Conservation (phyloP, 23 red algal genomes). For the Gracilaria vermiculophylla region DNA sequence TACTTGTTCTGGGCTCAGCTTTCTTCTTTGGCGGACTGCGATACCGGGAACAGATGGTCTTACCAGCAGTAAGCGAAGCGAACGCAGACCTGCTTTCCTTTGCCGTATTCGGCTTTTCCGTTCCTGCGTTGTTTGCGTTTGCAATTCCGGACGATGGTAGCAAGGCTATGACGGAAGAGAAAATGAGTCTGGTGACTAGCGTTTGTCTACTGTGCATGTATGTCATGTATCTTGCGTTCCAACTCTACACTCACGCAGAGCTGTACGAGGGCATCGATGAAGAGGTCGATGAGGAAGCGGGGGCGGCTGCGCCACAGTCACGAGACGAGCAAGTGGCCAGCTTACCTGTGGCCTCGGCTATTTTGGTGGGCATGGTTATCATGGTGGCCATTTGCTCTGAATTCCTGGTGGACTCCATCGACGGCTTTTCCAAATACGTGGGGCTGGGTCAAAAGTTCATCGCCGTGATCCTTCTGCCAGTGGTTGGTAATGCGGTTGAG, state of each 20-base stretch:
- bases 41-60: slow-evolving; percentile 73
- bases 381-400: slow-evolving; percentile 78
- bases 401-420: slow-evolving; percentile 76
- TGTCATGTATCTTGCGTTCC: slow-evolving; percentile 77
- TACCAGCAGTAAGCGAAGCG: slow-evolving; percentile 70
- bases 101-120: slow-evolving; percentile 83
- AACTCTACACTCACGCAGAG: slow-evolving; percentile 90
- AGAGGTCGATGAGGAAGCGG: neutral
- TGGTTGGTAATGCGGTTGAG: slow-evolving; percentile 96
- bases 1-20: slow-evolving; percentile 85
- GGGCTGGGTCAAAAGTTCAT: slow-evolving; percentile 81
- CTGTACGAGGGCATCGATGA: slow-evolving; percentile 16
- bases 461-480: slow-evolving; percentile 87
- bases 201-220: slow-evolving; percentile 82
- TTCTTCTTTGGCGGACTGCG: slow-evolving; percentile 90
- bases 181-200: slow-evolving; percentile 68
- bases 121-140: slow-evolving; percentile 76
- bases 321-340: slow-evolving; percentile 47
- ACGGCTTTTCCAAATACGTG: slow-evolving; percentile 68
- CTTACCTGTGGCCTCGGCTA: slow-evolving; percentile 49
- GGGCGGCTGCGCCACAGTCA: neutral
- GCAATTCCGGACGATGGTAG: slow-evolving; percentile 29
- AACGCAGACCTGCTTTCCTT: slow-evolving; percentile 80
- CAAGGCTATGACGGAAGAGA: slow-evolving; percentile 19
- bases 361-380: slow-evolving; percentile 64